Percentiles rank a stretch among this genome's conserved stretches.
These are phyloP conservation scores for Sphaerosporella brunnea DNA, from an alignment of 495 filamentous ascomycete genomes.

Conservation along the genomic window DNA sequence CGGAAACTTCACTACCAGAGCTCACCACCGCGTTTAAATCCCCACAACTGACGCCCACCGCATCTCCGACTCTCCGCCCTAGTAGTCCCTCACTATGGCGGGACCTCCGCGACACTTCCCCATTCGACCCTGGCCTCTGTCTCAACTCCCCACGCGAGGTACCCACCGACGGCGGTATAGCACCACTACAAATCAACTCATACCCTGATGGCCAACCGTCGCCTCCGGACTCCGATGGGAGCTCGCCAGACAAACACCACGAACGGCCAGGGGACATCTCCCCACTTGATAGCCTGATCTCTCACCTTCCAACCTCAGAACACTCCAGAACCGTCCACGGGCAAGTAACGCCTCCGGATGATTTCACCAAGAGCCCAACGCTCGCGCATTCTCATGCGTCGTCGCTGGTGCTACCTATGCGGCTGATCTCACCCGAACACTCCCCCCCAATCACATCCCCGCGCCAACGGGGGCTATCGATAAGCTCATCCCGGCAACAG, in stretches of 20 bases:
- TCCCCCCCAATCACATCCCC: not conserved
- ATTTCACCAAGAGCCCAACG: not conserved
- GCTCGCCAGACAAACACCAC: not conserved
- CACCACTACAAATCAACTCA: not conserved
- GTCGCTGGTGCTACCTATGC: not conserved
- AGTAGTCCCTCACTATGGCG: not conserved
- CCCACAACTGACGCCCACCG: not conserved
- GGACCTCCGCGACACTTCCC: not conserved
- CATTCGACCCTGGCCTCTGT: not conserved
- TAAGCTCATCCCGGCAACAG: not conserved
- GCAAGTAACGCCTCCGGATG: constrained; percentile 9
- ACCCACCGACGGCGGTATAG: not conserved
- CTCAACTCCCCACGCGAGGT: not conserved
- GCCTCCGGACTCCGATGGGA: not conserved
- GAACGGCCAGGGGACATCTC: constrained; percentile 2
- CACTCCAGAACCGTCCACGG: constrained; percentile 6
- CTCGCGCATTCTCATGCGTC: not conserved
- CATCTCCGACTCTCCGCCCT: not conserved
- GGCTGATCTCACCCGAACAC: not conserved
- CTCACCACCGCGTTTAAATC: not conserved
- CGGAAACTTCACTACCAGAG: not conserved
- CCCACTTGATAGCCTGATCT: constrained; percentile 6
- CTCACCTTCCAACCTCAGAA: not conserved
- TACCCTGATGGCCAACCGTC: not conserved
- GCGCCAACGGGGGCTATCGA: not conserved